These are phyloP conservation scores for Tephrocybe sp. DNA, from an alignment of 768 basidiomycete species.

Conservation along the genomic window DNA sequence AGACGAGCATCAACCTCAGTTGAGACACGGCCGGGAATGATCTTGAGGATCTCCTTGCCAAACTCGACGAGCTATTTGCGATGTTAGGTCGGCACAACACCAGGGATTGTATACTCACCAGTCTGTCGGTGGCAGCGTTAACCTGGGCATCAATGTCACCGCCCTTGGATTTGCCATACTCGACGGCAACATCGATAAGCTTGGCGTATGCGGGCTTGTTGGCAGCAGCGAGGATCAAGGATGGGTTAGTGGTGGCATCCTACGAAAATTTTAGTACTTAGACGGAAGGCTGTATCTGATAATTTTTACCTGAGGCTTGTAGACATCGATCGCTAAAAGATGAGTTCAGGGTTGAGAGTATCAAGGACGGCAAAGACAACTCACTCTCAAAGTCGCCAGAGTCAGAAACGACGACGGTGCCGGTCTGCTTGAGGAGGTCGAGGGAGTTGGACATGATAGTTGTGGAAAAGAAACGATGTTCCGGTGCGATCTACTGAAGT, in stretches of 20 bases:
- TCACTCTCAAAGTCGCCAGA: constrained; percentile 91
- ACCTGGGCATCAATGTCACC: constrained; percentile 72
- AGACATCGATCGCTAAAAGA: constrained; percentile 80
- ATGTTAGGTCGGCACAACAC: background rate
- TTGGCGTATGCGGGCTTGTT: constrained; percentile 84
- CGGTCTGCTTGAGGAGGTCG: constrained; percentile 83
- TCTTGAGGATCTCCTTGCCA: constrained; percentile 89
- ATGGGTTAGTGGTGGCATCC: constrained; percentile 99
- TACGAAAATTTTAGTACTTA: constrained; percentile 24
- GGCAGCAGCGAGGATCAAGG: constrained; percentile 88
- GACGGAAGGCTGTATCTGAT: background rate
- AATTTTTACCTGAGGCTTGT: constrained; percentile 83
- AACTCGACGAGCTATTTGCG: constrained; percentile 85
- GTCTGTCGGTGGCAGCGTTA: constrained; percentile 81
- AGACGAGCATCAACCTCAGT: constrained; percentile 98
- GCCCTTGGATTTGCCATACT: constrained; percentile 78
- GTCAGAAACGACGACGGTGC: constrained; percentile 96
- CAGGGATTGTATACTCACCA: constrained; percentile 50
- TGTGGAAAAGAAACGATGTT: constrained; percentile 6
- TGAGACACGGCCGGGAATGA: constrained; percentile 98
- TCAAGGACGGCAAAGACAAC: constrained; percentile 20
- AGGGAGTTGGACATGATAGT: constrained; percentile 73
- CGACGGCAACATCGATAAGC: constrained; percentile 74
- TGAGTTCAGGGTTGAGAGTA: constrained; percentile 4
- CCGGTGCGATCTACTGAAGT: background rate